A percentile compares a stretch with the other conserved stretches of the same genome.
Conservation (phyloP, 257 asterid genomes). For the Osmanthus fragrans region DNA sequence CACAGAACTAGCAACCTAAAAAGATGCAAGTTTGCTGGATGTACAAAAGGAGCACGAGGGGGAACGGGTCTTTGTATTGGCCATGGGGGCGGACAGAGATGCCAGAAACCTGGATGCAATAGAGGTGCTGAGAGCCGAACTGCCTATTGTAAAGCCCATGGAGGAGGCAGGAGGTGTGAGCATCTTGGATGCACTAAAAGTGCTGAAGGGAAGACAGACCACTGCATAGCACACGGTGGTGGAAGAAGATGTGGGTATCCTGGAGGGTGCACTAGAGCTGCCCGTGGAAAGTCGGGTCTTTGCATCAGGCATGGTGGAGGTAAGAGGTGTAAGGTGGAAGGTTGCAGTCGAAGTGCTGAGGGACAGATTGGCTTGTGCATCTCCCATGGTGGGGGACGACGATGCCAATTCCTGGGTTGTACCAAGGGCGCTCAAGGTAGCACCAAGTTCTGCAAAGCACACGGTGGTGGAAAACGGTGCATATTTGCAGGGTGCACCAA, state of each 20-base stretch:
- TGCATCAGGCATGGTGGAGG: slow-evolving; percentile 96
- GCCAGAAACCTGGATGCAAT: slow-evolving; percentile 79
- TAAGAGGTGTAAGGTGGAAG: slow-evolving; percentile 80
- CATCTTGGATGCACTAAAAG: slow-evolving; percentile 87
- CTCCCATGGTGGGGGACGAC: slow-evolving; percentile 93
- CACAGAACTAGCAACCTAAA: slow-evolving; percentile 43
- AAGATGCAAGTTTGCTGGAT: slow-evolving; percentile 64
- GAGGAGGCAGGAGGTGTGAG: slow-evolving; percentile 79
- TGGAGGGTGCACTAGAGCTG: slow-evolving; percentile 78
- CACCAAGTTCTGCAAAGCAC: slow-evolving; percentile 82
- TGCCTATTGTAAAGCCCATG: slow-evolving; percentile 85
- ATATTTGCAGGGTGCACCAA: slow-evolving; percentile 78
- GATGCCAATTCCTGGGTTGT: slow-evolving; percentile 62
- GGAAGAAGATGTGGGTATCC: slow-evolving; percentile 65
- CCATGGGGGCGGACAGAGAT: slow-evolving; percentile 92
- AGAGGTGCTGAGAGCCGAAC: slow-evolving; percentile 95
- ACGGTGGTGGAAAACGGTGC: slow-evolving; percentile 92
- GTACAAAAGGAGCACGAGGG: slow-evolving; percentile 84
- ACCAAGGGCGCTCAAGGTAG: slow-evolving; percentile 86
- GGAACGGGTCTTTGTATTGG: slow-evolving; percentile 85
- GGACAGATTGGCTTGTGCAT: slow-evolving; percentile 88
- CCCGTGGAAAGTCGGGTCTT: slow-evolving; percentile 88
- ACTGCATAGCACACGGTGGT: slow-evolving; percentile 90
- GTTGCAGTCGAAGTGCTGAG: slow-evolving; percentile 87
- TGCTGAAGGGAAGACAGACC: slow-evolving; percentile 83